Evolutionary conservation across 192 early-diverging fungal species (phyloP), one percentile per base, ranked within the genome.

Genomic region (Entomortierella parvispora): DNA sequence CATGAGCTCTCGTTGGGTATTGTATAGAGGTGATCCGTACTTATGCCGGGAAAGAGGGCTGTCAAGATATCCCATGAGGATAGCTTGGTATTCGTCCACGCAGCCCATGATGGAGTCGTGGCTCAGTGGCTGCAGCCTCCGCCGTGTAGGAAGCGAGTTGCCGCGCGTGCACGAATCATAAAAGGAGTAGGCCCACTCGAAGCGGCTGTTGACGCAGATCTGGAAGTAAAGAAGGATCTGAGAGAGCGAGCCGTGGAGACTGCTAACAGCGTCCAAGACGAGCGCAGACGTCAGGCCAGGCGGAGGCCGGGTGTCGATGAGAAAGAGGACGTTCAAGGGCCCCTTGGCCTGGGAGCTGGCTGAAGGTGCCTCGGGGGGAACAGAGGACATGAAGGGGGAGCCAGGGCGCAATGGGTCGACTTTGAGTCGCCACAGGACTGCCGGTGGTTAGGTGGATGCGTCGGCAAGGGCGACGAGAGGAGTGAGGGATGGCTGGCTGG

Each of bases 131-230:
- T 58, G 65, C 1, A 64, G 65, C 6, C 48, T 45, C 26, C 74
- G 37, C 31, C 68, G 68, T 10, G 60, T 22, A 15, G 52, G 53
- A 37, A 64, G 18, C 0, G 59, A 65, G 23, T 68, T 68, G 15
- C 62, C 61, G 22, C 44, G 50, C 15, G 28, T 9, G 9, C 53
- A 32, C 2, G 74, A 77, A 47, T 77, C 62, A 47, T 53, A 77
- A 28, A 77, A 68, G 32, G 48, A 47, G 49, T 64, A 68, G 15
- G 65, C 68, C 74, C 74, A 77, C 55, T 77, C 65, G 26, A 77
- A 68, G 11, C 61, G 67, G 20, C 58, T 32, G 29, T 77, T 65
- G 59, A 77, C 62, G 25, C 47, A 60, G 32, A 58, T 44, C 49
- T 77, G 74, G n/a, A 68, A 77, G 56, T 68, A 77, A 32, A 77